Base-by-base conservation (phyloP, 768 basidiomycete species). In the Calocybe gangraenosa region DNA sequence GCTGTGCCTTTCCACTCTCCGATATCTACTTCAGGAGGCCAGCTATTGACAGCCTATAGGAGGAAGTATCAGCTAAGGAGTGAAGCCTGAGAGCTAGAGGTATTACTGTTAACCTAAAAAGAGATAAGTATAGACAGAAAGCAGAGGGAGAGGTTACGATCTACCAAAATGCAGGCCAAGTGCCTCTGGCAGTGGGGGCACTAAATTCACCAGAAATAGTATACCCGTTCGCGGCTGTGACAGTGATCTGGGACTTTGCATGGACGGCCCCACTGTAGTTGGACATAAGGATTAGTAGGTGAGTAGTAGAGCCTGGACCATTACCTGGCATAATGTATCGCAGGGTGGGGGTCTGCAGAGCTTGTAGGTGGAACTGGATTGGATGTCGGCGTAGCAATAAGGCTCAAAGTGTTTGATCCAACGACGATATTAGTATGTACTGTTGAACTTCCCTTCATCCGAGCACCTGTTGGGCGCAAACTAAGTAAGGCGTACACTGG, bases 121-220 rank as follows among this genome's bases (percentile, higher is more conserved):
- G 20, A 42, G n/a, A 3, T n/a, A 35, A 25, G 17, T 13, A 7
- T 47, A 34, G 41, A 40, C 11, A 21, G 30, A 17, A 3, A 28
- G 14, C 1, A 13, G 21, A 46, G 19, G 7, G 28, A 2, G 1
- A 47, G n/a, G 42, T 17, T 7, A 14, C 18, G 15, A 17, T 4
- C 53, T 41, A 67, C 68, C 71, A 73, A 47, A 73, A 73, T 10
- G 71, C 71, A 39, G 71, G 71, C 71, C 71, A 73, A 1, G 70
- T 71, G 31, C 68, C 71, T 19, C 35, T 48, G 1, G 58, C 60
- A 5, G 71, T 73, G 2, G 71, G 68, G 0, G 71, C 47, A 37
- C 68, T 68, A 31, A 73, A 73, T 44, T 73, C 71, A 33, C 71
- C 71, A 10, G 64, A 61, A 35, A 73, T 57, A 0, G 69, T 68